Evolutionary conservation across 1,284 basidiomycete species (phyloP), one percentile per base, ranked within the genome.

Genomic region (Amylostereum areolatum): DNA sequence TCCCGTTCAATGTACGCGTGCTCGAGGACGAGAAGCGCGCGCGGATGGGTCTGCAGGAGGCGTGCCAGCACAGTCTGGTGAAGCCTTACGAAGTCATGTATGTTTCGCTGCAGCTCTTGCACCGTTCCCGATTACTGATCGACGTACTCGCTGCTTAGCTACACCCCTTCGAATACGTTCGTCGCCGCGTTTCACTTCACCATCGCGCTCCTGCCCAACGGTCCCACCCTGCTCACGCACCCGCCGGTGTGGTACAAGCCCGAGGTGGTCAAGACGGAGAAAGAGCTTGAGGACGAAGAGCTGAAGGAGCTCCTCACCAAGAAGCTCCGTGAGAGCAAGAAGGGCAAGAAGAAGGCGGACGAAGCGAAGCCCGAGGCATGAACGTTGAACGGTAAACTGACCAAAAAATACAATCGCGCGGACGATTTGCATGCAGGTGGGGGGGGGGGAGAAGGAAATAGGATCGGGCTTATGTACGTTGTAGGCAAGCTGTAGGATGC

Each of bases 161-260:
- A 87, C 70, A 92, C 92, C 5, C 87, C 89, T 36, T 59, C 81
- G 27, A 84, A 80, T 59, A 89, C 89, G 4, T 80, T 86, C 54
- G 92, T 94, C 45, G 92, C 93, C 49, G 89, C 89, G 35, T 93
- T 95, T 81, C 95, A 97, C 77, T 97, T 96, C 73, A 97, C 93
- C 52, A 85, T 96, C 59, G 93, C 91, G 30, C 80, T 97, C 34
- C 82, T 89, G 37, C 83, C 92, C 43, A 87, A 81, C 53, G 92
- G 92, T 32, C 92, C 94, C 32, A 72, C 86, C 43, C 70, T 97
- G 53, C 78, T 97, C 66, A 92, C 90, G 10, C 85, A 91, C 49
- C 82, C 89, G 8, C 92, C 95, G 6, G 65, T 85, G 34, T 98
- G 94, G 94, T 97, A 93, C 75, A 91, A 92, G 62, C 79, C 88